These are phyloP conservation scores for Pseudonitzschia pungens DNA, from an alignment of 108 stramenopile species.

Conservation along the genomic window DNA sequence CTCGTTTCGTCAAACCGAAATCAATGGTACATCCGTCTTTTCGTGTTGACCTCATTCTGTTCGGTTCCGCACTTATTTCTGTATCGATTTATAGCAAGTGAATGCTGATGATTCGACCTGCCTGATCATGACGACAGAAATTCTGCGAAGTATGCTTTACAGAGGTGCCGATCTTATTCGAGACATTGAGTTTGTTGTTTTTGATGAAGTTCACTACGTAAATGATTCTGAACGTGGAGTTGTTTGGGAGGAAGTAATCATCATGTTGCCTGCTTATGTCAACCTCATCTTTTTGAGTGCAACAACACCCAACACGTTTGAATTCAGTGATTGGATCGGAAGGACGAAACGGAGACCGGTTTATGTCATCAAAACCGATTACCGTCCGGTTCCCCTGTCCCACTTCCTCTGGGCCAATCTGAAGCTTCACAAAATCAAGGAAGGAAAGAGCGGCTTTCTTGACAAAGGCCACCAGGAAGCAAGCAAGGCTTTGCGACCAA, in stretches of 20 bases:
- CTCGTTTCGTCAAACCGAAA: too few relatives aligned
- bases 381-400: slow-evolving; percentile 93
- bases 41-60: neutral
- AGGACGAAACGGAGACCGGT: slow-evolving; percentile 86
- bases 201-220: slow-evolving; percentile 91
- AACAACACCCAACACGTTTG: slow-evolving; percentile 95
- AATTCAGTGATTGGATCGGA: slow-evolving; percentile 97
- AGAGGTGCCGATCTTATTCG: slow-evolving; percentile 97
- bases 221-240: slow-evolving; percentile 95
- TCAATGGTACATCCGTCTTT: too few relatives aligned
- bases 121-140: slow-evolving; percentile 99
- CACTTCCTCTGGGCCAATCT: slow-evolving; percentile 88
- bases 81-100: slow-evolving; percentile 54
- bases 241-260: slow-evolving; percentile 95
- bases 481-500: slow-evolving; percentile 66
- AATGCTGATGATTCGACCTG: slow-evolving; percentile 89
- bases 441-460: slow-evolving; percentile 72
- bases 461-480: slow-evolving; percentile 79
- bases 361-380: slow-evolving; percentile 87
- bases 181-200: slow-evolving; percentile 98
- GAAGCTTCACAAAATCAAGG: slow-evolving; percentile 83
- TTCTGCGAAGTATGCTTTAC: slow-evolving; percentile 93
- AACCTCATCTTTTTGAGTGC: slow-evolving; percentile 95
- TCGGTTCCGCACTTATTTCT: neutral
- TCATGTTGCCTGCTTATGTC: slow-evolving; percentile 93